phyloP scores from a whole-genome alignment of 495 filamentous ascomycete species.

The Aspergillus nidulans region DNA sequence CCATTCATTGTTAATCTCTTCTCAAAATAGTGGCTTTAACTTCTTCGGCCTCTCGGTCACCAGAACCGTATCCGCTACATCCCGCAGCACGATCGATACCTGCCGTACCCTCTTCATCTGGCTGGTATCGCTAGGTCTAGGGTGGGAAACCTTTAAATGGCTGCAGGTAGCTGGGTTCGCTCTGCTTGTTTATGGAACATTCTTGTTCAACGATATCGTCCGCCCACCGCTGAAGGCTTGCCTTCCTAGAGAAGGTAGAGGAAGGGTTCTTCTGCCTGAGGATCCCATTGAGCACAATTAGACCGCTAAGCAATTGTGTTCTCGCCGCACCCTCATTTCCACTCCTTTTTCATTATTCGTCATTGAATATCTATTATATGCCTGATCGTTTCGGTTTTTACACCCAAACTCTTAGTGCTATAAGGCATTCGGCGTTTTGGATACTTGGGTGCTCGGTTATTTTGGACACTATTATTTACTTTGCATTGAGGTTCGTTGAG shows the following conservation, averaged over 20 bases:
- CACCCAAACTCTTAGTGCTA: not conserved
- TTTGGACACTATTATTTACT: not conserved
- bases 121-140: conserved; percentile 86
- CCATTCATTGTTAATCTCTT: conserved; percentile 12
- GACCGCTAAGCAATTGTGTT: not conserved
- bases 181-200: conserved; percentile 92
- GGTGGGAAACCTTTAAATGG: conserved; percentile 99
- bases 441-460: not conserved
- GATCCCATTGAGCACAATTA: conserved; percentile 76
- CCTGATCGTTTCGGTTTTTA: too few species aligned
- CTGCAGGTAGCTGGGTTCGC: conserved; percentile 86
- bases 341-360: too few species aligned
- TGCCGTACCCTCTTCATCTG: conserved; percentile 98
- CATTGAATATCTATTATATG: too few species aligned
- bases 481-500: too few species aligned
- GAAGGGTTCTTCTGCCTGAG: conserved; percentile 68
- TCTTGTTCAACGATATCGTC: conserved; percentile 91
- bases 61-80: conserved; percentile 79
- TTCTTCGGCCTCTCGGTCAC: conserved; percentile 96
- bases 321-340: too few species aligned
- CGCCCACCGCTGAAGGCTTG: conserved; percentile 68
- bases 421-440: conserved; percentile 3
- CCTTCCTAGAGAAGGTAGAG: conserved; percentile 39
- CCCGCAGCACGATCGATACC: conserved; percentile 92
- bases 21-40: conserved; percentile 75